Evolutionary conservation across 345 rosid genomes (phyloP).

Genomic region (Populus nigra): DNA sequence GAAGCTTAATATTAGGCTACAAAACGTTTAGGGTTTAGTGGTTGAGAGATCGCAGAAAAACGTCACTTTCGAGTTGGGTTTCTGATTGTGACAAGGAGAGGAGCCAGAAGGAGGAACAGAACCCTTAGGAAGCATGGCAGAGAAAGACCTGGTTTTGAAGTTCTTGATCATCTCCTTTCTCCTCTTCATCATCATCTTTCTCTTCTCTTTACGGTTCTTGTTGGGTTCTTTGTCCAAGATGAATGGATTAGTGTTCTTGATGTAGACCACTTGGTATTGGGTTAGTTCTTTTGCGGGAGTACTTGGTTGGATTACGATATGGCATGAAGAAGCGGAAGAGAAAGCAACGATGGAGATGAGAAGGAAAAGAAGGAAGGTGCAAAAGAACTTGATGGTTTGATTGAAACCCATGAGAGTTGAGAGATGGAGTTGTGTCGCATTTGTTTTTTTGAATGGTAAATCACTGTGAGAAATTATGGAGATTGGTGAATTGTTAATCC

Average conservation of each 20-base stretch:
- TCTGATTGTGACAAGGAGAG: slow-evolving; percentile 52
- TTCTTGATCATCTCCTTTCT: slow-evolving; percentile 23
- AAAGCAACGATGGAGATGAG: slow-evolving; percentile 4
- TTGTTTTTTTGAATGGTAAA: background rate
- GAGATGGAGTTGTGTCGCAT: slow-evolving; percentile 9
- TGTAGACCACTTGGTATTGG: slow-evolving; percentile 4
- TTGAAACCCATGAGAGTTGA: slow-evolving; percentile 30
- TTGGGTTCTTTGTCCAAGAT: slow-evolving; percentile 14
- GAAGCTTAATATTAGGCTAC: too few species aligned
- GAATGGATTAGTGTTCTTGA: slow-evolving; percentile 39
- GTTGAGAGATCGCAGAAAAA: slow-evolving; percentile 43
- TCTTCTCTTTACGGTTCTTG: slow-evolving; percentile 10
- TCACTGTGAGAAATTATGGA: background rate
- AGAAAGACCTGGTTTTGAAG: slow-evolving; percentile 27
- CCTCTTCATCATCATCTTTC: slow-evolving; percentile 9
- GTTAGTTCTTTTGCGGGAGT: slow-evolving; percentile 1
- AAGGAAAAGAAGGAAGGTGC: slow-evolving; percentile 15
- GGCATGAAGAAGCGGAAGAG: background rate
- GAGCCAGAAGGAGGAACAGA: slow-evolving; percentile 61
- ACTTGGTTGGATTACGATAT: background rate
- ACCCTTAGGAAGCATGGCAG: slow-evolving; percentile 69
- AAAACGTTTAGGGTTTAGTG: slow-evolving; percentile 23
- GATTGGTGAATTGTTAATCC: slow-evolving; percentile 21
- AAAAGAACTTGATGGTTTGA: slow-evolving; percentile 6
- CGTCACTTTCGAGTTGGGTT: slow-evolving; percentile 29